phyloP scores from a whole-genome alignment of 2,329 filamentous ascomycete species.

The Penicillium palitans region DNA sequence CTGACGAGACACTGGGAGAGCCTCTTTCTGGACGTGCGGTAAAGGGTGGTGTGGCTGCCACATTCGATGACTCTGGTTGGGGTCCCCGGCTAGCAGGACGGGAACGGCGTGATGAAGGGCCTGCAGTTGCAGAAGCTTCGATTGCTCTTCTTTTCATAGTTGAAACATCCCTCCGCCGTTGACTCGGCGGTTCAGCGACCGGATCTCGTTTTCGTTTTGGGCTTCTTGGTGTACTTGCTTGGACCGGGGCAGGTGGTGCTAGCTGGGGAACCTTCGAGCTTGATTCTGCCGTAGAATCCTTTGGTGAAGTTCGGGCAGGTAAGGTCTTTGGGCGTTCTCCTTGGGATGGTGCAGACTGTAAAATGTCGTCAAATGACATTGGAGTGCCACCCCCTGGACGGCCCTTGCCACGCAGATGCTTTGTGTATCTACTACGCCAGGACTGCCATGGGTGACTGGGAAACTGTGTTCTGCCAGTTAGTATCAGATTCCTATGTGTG shows the following conservation, averaged over 20 bases:
- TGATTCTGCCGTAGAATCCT: not conserved
- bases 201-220: constrained; percentile 29
- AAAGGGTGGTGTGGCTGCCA: not conserved
- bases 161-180: not conserved
- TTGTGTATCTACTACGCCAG: constrained; percentile 51
- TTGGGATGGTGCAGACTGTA: not conserved
- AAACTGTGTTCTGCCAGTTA: constrained; percentile 31
- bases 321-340: constrained; percentile 8
- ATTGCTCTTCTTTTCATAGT: constrained; percentile 15
- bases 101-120: not conserved
- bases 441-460: constrained; percentile 51
- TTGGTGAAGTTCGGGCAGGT: not conserved
- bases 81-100: not conserved
- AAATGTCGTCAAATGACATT: not conserved
- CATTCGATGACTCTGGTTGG: not conserved
- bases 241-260: not conserved
- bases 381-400: constrained; percentile 34
- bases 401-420: constrained; percentile 37
- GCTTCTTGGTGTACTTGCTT: not conserved
- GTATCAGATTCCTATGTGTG: not conserved
- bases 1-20: not conserved
- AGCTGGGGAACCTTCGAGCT: not conserved
- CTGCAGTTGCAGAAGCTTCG: not conserved
- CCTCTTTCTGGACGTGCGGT: not conserved
- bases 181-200: not conserved